A percentile compares a stretch with the other conserved stretches of the same genome.
phyloP scores from a whole-genome alignment of 345 rosid genomes.

The Lepidium aucheri region DNA sequence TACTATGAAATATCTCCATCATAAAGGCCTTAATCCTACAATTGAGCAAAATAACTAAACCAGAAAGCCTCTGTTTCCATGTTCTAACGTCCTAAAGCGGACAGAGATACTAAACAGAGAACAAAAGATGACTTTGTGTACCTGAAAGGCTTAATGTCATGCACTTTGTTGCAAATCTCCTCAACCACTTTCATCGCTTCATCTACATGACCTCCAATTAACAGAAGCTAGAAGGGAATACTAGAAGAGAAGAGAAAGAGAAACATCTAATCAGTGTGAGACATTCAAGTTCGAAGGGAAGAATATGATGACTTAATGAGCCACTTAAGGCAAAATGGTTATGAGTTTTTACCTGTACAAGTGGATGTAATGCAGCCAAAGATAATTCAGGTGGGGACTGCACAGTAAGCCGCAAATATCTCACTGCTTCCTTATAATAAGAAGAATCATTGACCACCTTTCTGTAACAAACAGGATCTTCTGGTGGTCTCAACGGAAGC shows the following conservation, averaged over 20 bases:
- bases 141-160: constrained; percentile 52
- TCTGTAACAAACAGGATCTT: constrained; percentile 31
- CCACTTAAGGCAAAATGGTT: not conserved
- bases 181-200: constrained; percentile 57
- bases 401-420: constrained; percentile 44
- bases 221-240: constrained; percentile 44
- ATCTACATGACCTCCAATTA: constrained; percentile 54
- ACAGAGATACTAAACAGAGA: not conserved
- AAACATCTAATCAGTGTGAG: not conserved
- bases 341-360: constrained; percentile 51
- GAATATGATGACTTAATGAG: not conserved
- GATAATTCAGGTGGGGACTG: too few relatives aligned
- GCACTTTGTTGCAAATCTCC: constrained; percentile 37
- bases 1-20: constrained; percentile 43
- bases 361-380: too few relatives aligned
- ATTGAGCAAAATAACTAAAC: not conserved
- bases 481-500: constrained; percentile 51
- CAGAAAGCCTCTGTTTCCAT: not conserved
- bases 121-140: constrained; percentile 12
- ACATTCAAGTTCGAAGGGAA: not conserved
- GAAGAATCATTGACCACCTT: constrained; percentile 26
- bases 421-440: constrained; percentile 54
- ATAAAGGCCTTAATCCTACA: constrained; percentile 56
- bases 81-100: not conserved
- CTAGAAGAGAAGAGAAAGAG: not conserved